Evolutionary conservation across 177 flowering plant genomes (phyloP), one percentile per base, ranked within the genome.

Genomic region (Tripterygium wilfordii): DNA sequence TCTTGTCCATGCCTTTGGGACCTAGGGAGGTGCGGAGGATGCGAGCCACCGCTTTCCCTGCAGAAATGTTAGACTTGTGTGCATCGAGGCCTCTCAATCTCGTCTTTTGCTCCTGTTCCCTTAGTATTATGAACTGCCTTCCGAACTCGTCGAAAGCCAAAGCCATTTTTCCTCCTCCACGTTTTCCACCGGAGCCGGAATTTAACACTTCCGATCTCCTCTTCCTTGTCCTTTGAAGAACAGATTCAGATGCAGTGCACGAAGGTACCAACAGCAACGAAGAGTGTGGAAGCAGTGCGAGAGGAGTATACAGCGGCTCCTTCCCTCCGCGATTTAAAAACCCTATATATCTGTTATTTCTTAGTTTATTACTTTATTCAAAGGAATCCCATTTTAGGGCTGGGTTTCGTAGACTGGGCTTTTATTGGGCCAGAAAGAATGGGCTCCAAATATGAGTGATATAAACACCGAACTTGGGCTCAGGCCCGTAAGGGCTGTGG

Each of bases 1-100:
- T 89, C 78, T 94, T 94, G 64, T 94, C 99, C 97, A 94, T 89
- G 64, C 99, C 99, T 53, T 89, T 94, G 53, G 99, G 99, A 1
- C 99, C 99, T 21, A 94, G 89, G 0, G 99, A 94, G 24, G 96
- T 85, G 1, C 88, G 78, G 30, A 89, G 88, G 61, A 94, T 89
- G 31, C 90, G 78, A 43, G 90, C 81, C 3, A 83, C 82, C 9
- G 90, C 80, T 45, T 62, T 80, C 0, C 73, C 83, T 28, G 87
- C 80, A 39, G 91, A 53, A 52, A 80, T 80, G 75, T 83, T 83
- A 54, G 85, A 68, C 43, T 76, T 83, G 67, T 83, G 90, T 16
- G 90, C 87, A 53, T 83, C 87, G 50, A 83, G 54, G 15, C 87
- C 90, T 8, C 90, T 55, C 28, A 83, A 49, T 16, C 86, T 52